phyloP scores from a whole-genome alignment of 2,329 filamentous ascomycete species.

The Colletotrichum sp. region DNA sequence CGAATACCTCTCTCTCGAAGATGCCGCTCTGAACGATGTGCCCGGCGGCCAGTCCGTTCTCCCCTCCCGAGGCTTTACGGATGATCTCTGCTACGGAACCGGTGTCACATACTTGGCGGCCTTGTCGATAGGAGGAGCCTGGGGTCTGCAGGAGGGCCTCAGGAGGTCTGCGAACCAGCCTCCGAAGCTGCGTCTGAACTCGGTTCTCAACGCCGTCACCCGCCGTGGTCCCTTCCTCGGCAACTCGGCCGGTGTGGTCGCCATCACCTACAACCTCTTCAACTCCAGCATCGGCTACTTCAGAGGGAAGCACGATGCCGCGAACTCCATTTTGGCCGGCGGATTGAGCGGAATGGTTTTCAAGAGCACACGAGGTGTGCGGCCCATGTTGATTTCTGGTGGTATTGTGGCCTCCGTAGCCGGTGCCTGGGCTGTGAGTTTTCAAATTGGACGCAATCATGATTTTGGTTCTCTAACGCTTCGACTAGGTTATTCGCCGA shows the following conservation, averaged over 20 bases:
- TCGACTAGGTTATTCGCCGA: slow-evolving; percentile 39
- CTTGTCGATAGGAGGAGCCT: slow-evolving; percentile 83
- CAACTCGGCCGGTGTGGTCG: slow-evolving; percentile 94
- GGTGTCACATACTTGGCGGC: slow-evolving; percentile 93
- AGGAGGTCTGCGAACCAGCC: slow-evolving; percentile 77
- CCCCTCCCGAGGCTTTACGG: slow-evolving; percentile 95
- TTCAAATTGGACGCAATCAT: background rate
- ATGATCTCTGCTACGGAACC: slow-evolving; percentile 97
- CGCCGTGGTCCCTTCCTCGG: slow-evolving; percentile 92
- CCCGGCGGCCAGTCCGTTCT: slow-evolving; percentile 87
- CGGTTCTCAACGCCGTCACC: slow-evolving; percentile 92
- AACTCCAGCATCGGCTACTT: slow-evolving; percentile 83
- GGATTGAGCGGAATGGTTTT: slow-evolving; percentile 91
- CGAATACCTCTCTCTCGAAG: slow-evolving; percentile 94
- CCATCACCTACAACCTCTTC: slow-evolving; percentile 93
- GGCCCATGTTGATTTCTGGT: slow-evolving; percentile 94
- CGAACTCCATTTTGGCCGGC: slow-evolving; percentile 87
- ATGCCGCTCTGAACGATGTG: slow-evolving; percentile 84
- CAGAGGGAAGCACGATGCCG: slow-evolving; percentile 85
- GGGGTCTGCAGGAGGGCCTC: slow-evolving; percentile 91
- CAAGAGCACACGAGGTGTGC: slow-evolving; percentile 89
- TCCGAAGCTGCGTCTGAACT: slow-evolving; percentile 92
- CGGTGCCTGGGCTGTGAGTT: slow-evolving; percentile 87
- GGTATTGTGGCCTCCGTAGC: slow-evolving; percentile 87
- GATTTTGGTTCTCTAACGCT: background rate